Evolutionary conservation across 2,329 filamentous ascomycete species (phyloP), one percentile per base, ranked within the genome.

Genomic region (Chaetomiaceae sp.): DNA sequence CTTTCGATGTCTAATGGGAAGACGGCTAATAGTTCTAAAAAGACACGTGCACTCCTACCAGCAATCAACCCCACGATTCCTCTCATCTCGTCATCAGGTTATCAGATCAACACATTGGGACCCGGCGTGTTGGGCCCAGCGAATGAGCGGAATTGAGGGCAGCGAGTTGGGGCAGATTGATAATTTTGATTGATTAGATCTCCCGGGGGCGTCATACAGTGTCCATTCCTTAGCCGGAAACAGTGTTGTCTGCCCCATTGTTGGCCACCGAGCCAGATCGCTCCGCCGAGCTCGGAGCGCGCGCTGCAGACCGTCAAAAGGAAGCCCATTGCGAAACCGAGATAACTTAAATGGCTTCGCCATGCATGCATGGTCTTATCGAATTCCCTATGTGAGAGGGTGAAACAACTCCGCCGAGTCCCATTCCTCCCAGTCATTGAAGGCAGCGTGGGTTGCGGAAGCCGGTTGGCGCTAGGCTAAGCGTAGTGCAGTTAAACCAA

Each of bases 161-260:
- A 27, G 6, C 25, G 25, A 12, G 6, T 27, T 56, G 58, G 59
- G 56, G 55, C 57, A 45, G 57, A 60, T 60, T 62, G 59, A 61
- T 61, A 59, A 57, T 43, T 54, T 42, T 60, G 59, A 60, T 60
- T 58, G 55, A 60, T 61, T 59, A 60, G 58, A 61, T 60, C 5
- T 33, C 20, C n/a, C n/a, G n/a, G n/a, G 13, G 38, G 44, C 46
- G 42, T 53, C 48, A 54, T 48, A 54, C 55, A n/a, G 55, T 54
- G 50, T 53, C 38, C 30, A 42, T 51, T 25, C 43, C 37, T 40
- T 27, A 19, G 21, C 37, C 30, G 42, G 38, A 41, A 48, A 55
- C 55, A n/a, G 50, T 57, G 34, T 33, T n/a, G n/a, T n/a, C n/a
- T n/a, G 40, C 12, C 33, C 47, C 14, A 19, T 35, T 17, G 21